Conservation (phyloP, 1,284 basidiomycete genomes). For the Cryptococcus sp. region DNA sequence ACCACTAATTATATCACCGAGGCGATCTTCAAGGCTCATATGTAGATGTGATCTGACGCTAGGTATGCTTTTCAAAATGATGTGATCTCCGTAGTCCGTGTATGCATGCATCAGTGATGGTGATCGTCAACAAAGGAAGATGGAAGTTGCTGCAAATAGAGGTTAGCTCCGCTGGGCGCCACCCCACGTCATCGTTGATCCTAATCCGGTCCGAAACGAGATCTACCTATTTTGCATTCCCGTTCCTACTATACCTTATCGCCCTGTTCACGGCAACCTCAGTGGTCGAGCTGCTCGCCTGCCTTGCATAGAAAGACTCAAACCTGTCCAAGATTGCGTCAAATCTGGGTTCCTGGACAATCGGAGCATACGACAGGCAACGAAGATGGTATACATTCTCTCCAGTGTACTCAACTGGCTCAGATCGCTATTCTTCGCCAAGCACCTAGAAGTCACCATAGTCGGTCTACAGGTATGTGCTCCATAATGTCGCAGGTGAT, state of each 20-base stretch:
- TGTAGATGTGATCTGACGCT: conserved; percentile 15
- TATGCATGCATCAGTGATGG: no score
- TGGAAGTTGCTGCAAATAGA: no score
- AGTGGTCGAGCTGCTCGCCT: no score
- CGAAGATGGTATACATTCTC: conserved; percentile 60
- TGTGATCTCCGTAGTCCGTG: no score
- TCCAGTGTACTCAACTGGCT: conserved; percentile 60
- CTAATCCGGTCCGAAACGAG: not conserved
- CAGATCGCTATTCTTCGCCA: conserved; percentile 69
- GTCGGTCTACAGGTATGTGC: conserved; percentile 77
- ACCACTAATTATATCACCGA: conserved; percentile 82
- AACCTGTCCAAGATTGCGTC: no score
- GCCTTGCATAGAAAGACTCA: no score
- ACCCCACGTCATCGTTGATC: not conserved
- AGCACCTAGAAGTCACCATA: conserved; percentile 84
- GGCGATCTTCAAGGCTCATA: conserved; percentile 83
- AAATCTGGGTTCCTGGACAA: no score
- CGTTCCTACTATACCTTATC: no score
- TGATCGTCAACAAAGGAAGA: no score
- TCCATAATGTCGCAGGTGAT: not conserved
- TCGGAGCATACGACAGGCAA: no score
- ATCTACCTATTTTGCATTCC: not conserved
- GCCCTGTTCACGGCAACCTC: no score
- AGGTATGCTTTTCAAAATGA: no score
- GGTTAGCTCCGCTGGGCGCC: not conserved